These are phyloP conservation scores for Syzygium grande DNA, from an alignment of 345 rosid genomes.

Conservation along the genomic window DNA sequence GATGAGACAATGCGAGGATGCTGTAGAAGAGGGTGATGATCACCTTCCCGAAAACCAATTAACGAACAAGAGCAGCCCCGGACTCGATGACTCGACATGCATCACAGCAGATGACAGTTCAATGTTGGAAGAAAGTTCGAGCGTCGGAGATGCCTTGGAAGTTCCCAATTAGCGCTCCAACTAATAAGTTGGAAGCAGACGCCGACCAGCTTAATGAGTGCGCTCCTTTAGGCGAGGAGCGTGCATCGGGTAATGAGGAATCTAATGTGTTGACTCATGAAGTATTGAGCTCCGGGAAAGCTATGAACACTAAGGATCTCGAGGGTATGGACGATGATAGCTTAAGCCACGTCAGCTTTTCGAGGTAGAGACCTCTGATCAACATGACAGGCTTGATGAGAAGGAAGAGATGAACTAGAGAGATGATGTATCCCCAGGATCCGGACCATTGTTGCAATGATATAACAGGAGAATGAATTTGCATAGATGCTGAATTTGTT, in stretches of 20 bases:
- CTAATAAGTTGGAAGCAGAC: background rate
- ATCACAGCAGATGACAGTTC: background rate
- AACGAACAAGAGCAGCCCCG: background rate
- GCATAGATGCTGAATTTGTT: background rate
- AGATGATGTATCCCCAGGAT: background rate
- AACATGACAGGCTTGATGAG: background rate
- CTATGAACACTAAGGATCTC: background rate
- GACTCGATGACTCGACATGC: background rate
- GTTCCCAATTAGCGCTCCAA: background rate
- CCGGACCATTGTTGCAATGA: background rate
- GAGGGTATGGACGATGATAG: background rate
- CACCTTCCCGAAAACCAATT: background rate
- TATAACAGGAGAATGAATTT: background rate
- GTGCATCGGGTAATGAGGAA: background rate
- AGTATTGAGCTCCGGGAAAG: background rate
- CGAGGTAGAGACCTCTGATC: background rate
- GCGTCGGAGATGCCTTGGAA: background rate
- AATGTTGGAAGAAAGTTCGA: background rate
- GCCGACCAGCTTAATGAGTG: background rate
- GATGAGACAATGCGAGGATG: background rate
- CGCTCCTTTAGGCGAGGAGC: background rate
- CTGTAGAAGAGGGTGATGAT: background rate
- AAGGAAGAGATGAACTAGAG: background rate
- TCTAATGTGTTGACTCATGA: background rate
- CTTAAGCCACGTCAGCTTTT: background rate